phyloP scores from a whole-genome alignment of 371 early-diverging fungal genomes.

The Fennellomyces sp. region DNA sequence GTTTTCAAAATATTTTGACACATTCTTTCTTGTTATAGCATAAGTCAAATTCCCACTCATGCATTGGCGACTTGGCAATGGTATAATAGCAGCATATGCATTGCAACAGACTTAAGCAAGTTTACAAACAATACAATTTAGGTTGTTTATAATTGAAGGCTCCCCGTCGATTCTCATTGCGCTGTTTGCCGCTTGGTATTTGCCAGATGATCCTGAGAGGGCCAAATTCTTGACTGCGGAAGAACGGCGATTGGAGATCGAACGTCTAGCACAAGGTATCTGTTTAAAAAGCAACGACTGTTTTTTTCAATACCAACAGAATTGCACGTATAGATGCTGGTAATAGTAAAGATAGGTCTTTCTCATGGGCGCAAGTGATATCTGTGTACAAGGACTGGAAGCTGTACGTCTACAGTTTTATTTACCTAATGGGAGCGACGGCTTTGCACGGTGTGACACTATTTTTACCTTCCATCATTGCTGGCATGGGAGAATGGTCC shows the following conservation, averaged over 20 bases:
- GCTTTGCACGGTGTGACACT: slow-evolving; percentile 40
- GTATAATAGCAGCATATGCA: slow-evolving; percentile 13
- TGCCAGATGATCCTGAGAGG: slow-evolving; percentile 61
- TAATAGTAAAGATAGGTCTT: slow-evolving; percentile 33
- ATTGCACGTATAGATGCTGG: too few relatives aligned
- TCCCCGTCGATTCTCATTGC: slow-evolving; percentile 42
- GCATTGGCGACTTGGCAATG: slow-evolving; percentile 36
- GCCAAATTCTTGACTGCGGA: slow-evolving; percentile 54
- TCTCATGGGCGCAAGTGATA: slow-evolving; percentile 37
- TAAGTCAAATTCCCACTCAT: slow-evolving; percentile 31
- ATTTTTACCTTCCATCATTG: slow-evolving; percentile 41
- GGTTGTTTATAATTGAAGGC: slow-evolving; percentile 61
- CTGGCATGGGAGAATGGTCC: slow-evolving; percentile 37
- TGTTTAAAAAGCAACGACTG: too few relatives aligned
- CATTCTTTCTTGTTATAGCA: slow-evolving; percentile 24
- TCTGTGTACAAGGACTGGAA: slow-evolving; percentile 47
- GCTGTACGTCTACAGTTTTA: slow-evolving; percentile 31
- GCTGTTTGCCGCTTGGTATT: slow-evolving; percentile 31
- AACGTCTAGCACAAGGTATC: slow-evolving; percentile 39
- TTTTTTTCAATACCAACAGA: too few relatives aligned
- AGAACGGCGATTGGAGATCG: slow-evolving; percentile 49
- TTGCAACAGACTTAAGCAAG: not conserved
- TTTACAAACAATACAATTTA: slow-evolving; percentile 2
- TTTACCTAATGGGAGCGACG: slow-evolving; percentile 36
- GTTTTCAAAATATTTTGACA: not conserved